phyloP scores from a whole-genome alignment of 1,139 yeast species.

The Lodderomyces orthopsilosis region DNA sequence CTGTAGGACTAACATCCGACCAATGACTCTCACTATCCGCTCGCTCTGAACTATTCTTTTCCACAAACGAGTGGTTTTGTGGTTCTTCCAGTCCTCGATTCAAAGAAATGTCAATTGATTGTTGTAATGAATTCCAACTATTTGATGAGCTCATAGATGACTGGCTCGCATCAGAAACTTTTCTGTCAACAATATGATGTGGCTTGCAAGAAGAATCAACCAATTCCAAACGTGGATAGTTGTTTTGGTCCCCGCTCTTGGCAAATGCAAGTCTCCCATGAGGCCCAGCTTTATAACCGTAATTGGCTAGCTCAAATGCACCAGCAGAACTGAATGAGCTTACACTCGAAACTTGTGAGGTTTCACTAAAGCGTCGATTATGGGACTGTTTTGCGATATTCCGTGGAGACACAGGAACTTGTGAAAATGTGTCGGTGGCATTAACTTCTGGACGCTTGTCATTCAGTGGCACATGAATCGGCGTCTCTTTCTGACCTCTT shows the following conservation, averaged over 20 bases:
- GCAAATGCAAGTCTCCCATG: neutral
- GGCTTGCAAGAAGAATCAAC: constrained; percentile 7
- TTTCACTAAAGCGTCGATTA: constrained; percentile 34
- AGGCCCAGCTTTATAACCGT: constrained; percentile 4
- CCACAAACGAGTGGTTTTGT: neutral
- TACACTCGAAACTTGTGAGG: constrained; percentile 37
- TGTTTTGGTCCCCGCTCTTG: neutral
- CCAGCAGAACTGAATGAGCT: constrained; percentile 39
- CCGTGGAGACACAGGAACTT: neutral
- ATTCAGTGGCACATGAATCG: neutral
- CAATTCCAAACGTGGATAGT: neutral
- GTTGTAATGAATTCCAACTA: constrained; percentile 39
- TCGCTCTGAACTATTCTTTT: neutral
- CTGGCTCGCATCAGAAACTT: constrained; percentile 3
- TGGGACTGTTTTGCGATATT: neutral
- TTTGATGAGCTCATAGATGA: constrained; percentile 8
- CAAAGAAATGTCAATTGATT: constrained; percentile 28
- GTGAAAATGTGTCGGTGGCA: neutral
- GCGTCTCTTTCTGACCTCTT: too few relatives aligned
- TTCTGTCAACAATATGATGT: neutral
- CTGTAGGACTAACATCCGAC: constrained; percentile 9
- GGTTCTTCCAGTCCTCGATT: neutral
- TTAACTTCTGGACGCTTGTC: neutral
- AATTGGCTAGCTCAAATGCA: constrained; percentile 18
- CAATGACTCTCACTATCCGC: constrained; percentile 9